Base-by-base conservation (phyloP, 129 eudicot species). In the Lonicera japonica region DNA sequence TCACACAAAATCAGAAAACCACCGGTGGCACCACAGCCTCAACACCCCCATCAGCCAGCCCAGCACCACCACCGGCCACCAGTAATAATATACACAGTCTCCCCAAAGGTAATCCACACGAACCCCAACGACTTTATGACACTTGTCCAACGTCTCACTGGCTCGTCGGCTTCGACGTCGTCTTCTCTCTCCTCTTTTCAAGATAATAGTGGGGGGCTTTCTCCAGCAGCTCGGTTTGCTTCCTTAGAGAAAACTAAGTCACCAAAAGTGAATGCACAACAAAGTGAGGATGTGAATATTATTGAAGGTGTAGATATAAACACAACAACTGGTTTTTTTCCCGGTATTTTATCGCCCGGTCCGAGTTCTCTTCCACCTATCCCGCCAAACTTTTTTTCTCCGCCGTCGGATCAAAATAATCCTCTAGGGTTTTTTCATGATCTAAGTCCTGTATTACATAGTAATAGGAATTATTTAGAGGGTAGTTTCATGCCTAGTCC, bases 1-100 rank as follows among this genome's bases (percentile, higher is more conserved):
- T 85, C 99, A 18, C 96, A 84, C 88, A 92, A 85, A 81, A 85
- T 89, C 72, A 63, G 60, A 52, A 89, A 89, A 63, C 90, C 95
- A 17, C 97, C 95, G 23, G 63, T 80, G 0, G 88, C 73, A 0
- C 92, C 87, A 14, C 81, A 19, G 20, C 50, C n/a, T 1, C 54
- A 15, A 14, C 21, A 15, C 54, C 54, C 8, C 54, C 54, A 12
- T 5, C 69, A 18, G 11, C 52, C 63, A 9, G 80, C 74, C 1
- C 79, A 70, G 0, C 82, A 67, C 0, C 78, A 14, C 20, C 54
- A 62, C 69, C 80, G 81, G 10, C 85, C 85, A 0, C 95, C 95
- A 34, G 95, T 86, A 61, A 86, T 86, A 64, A 86, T 86, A 53
- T 86, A 86, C 82, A 82, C 95, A 19, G 95, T 86, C 55, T 86